Base-by-base conservation (phyloP, 108 stramenopile genomes). In the Nannochloropsis gaditana region DNA sequence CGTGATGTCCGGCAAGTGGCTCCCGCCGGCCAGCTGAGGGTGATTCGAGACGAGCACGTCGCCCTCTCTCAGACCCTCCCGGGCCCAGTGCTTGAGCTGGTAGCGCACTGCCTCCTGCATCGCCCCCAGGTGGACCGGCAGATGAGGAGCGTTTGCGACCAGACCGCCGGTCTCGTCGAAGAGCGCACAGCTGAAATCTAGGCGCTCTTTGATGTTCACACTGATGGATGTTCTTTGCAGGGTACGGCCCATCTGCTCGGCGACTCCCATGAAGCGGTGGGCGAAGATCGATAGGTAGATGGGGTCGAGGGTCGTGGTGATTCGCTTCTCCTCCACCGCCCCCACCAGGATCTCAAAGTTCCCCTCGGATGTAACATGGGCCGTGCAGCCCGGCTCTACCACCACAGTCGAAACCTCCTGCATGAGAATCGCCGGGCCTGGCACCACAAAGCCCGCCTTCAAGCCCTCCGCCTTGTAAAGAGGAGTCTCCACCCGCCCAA, bases 191-290 rank as follows among this genome's bases (percentile, higher is more conserved):
- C 81, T 82, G 89, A 99, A 99, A 86, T 99, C 99, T 9, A 99
- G 93, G 21, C 99, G 91, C 89, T 99, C 99, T 92, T 99, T 99
- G 92, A 99, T 98, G 87, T 99, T 99, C 50, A 99, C 99, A 79
- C 94, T 95, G 44, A 92, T 91, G 31, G 87, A 86, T 3, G 96
- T 98, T 44, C 99, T 92, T 84, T 96, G 95, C 43, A 99, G 90
- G 21, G 97, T 97, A 45, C 96, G 92, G 31, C 99, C 99, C 97
- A 98, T 98, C 92, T 98, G 97, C 89, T 99, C 99, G 9, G 99
- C 99, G 88, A 99, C 98, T 21, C 97, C 95, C 99, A 99, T 99
- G 92, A 98, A 99, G 31, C 86, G 87, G 85, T 85, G 87, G 15
- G 87, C 81, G 42, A 90, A 88, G n/a, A 90, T 88, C 8, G 87